phyloP scores from a whole-genome alignment of 2,329 filamentous ascomycete genomes.

The Fusarium paranaense region DNA sequence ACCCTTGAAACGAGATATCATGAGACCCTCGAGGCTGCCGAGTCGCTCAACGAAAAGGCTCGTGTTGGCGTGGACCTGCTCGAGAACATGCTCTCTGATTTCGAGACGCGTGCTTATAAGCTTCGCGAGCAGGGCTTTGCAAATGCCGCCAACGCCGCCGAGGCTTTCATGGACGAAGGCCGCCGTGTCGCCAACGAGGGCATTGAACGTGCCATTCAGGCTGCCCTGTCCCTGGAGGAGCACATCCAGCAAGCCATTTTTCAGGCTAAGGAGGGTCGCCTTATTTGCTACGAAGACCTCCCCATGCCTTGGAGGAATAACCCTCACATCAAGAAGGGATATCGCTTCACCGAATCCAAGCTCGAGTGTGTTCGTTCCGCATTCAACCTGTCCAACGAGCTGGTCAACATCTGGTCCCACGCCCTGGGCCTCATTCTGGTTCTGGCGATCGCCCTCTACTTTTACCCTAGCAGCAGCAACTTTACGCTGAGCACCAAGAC shows the following conservation, averaged over 20 bases:
- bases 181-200: slow-evolving; percentile 85
- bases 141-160: slow-evolving; percentile 73
- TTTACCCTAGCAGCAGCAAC: slow-evolving; percentile 89
- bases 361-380: slow-evolving; percentile 87
- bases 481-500: slow-evolving; percentile 88
- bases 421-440: slow-evolving; percentile 89
- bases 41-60: slow-evolving; percentile 91
- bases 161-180: slow-evolving; percentile 80
- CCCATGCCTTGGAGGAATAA: slow-evolving; percentile 95
- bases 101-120: slow-evolving; percentile 85
- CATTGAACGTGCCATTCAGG: slow-evolving; percentile 80
- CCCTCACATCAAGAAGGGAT: slow-evolving; percentile 90
- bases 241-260: slow-evolving; percentile 83
- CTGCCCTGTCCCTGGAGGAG: slow-evolving; percentile 84
- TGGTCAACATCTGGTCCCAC: slow-evolving; percentile 98
- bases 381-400: slow-evolving; percentile 89
- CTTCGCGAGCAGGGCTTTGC: slow-evolving; percentile 81
- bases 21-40: slow-evolving; percentile 84
- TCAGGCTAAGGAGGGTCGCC: slow-evolving; percentile 80
- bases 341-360: slow-evolving; percentile 94
- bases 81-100: slow-evolving; percentile 85
- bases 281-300: slow-evolving; percentile 90
- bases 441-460: slow-evolving; percentile 90
- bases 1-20: slow-evolving; percentile 90
- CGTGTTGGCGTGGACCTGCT: slow-evolving; percentile 87